Evolutionary conservation across 192 early-diverging fungal species (phyloP).

Genomic region (Mortierella antarctica): DNA sequence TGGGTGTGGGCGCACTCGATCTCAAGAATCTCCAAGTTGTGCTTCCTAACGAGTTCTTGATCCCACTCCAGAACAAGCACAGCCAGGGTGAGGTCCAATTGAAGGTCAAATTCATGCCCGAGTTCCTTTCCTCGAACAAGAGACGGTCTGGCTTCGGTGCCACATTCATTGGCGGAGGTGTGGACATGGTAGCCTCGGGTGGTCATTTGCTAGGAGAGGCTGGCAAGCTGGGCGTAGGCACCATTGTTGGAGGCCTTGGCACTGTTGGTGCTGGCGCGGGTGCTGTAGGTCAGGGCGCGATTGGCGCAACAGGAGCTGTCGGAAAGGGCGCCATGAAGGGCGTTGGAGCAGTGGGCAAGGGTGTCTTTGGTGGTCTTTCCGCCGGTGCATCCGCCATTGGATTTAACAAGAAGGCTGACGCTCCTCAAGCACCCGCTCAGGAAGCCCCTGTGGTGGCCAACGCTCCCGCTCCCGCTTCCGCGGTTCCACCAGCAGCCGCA

Average conservation of each 20-base stretch:
- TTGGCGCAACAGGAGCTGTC: constrained; percentile 23
- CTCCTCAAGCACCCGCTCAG: background rate
- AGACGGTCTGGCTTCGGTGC: constrained; percentile 57
- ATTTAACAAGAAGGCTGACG: constrained; percentile 27
- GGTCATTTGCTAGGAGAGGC: constrained; percentile 49
- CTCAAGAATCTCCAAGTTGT: constrained; percentile 64
- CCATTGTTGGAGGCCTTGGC: constrained; percentile 19
- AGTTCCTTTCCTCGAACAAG: constrained; percentile 36
- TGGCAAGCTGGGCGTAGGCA: constrained; percentile 20
- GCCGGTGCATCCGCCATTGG: constrained; percentile 37
- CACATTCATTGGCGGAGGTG: constrained; percentile 69
- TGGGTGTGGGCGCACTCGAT: constrained; percentile 66
- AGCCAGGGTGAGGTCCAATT: constrained; percentile 60
- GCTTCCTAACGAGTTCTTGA: constrained; percentile 56
- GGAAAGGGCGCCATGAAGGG: constrained; percentile 34
- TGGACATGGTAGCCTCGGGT: constrained; percentile 61
- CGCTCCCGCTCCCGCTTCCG: background rate
- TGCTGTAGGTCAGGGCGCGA: constrained; percentile 38
- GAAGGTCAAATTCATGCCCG: constrained; percentile 68
- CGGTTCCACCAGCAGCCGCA: background rate
- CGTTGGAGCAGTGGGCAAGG: constrained; percentile 56
- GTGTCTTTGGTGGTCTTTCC: constrained; percentile 40
- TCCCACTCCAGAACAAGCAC: constrained; percentile 53
- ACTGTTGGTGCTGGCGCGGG: constrained; percentile 22
- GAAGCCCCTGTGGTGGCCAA: constrained; percentile 51